Percentiles rank a stretch among this genome's conserved stretches.
Evolutionary conservation across 257 asterid species (phyloP).

Genomic region (Plantago ovata): DNA sequence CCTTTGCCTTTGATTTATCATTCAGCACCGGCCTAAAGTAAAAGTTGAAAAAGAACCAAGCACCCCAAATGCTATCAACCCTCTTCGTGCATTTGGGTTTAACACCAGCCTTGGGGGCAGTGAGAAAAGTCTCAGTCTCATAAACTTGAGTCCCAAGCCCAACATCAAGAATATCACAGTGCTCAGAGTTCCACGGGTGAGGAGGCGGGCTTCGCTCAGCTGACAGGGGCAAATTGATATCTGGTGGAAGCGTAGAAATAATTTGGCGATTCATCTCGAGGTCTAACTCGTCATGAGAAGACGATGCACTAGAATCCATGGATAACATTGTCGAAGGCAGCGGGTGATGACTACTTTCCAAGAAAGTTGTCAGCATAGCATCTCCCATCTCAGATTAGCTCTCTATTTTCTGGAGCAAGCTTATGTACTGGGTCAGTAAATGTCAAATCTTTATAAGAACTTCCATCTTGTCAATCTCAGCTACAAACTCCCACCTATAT

Average conservation of each 20-base stretch:
- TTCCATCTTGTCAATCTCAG: conserved; percentile 32
- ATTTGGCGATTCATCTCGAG: conserved; percentile 76
- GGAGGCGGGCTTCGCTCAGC: conserved; percentile 80
- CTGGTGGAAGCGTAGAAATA: conserved; percentile 73
- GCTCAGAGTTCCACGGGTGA: conserved; percentile 66
- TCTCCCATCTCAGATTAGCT: conserved; percentile 60
- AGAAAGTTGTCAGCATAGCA: conserved; percentile 54
- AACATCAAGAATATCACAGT: conserved; percentile 77
- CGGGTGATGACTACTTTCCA: conserved; percentile 63
- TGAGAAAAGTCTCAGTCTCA: conserved; percentile 53
- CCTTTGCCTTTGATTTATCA: conserved; percentile 76
- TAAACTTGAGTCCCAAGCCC: conserved; percentile 68
- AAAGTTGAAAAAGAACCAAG: conserved; percentile 95
- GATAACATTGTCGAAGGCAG: conserved; percentile 92
- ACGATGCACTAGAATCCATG: conserved; percentile 88
- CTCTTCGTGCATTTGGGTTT: conserved; percentile 62
- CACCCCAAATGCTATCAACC: conserved; percentile 92
- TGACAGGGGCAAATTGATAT: conserved; percentile 75
- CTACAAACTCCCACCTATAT: conserved; percentile 35
- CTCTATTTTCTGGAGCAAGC: conserved; percentile 18
- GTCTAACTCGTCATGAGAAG: conserved; percentile 72
- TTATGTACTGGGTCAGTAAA: conserved; percentile 18
- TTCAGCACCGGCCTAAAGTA: conserved; percentile 81
- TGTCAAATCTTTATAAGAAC: conserved; percentile 33
- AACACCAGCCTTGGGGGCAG: conserved; percentile 45